These are phyloP conservation scores for Vitis rupestris DNA, from an alignment of 164 flowering plant species.

Conservation along the genomic window DNA sequence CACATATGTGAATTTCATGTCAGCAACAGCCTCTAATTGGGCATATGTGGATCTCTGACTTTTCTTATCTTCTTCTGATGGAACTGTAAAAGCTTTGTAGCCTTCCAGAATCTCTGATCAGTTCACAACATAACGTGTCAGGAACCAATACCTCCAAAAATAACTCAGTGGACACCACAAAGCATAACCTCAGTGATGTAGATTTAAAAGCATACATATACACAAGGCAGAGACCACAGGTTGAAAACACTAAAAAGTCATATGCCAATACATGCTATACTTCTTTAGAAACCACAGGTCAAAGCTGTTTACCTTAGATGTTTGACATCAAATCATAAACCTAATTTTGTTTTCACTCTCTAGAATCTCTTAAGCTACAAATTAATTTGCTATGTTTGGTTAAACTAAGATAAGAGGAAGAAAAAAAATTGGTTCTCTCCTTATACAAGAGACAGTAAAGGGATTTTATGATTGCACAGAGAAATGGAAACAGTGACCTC, in stretches of 20 bases:
- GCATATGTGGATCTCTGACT: constrained; percentile 82
- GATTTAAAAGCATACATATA: not conserved
- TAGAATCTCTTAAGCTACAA: not conserved
- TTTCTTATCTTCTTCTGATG: constrained; percentile 78
- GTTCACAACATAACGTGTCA: constrained; percentile 16
- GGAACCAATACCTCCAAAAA: not conserved
- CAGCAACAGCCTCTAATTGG: constrained; percentile 88
- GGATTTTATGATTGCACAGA: too few relatives aligned
- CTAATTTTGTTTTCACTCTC: too few relatives aligned
- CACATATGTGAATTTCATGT: constrained; percentile 95
- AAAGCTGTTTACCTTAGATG: not conserved
- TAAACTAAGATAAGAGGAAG: too few relatives aligned
- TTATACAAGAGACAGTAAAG: too few relatives aligned
- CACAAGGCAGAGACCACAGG: not conserved
- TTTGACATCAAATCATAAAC: too few relatives aligned
- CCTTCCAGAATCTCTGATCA: constrained; percentile 79
- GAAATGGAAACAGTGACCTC: too few relatives aligned
- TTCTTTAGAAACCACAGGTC: not conserved
- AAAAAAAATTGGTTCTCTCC: too few relatives aligned
- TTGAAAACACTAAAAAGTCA: not conserved
- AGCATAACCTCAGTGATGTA: not conserved
- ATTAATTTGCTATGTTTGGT: not conserved
- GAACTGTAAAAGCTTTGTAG: constrained; percentile 71
- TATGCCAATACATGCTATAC: not conserved
- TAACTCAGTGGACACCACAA: not conserved